phyloP scores from a whole-genome alignment of 2,329 filamentous ascomycete species.

The Aspergillus proliferans region DNA sequence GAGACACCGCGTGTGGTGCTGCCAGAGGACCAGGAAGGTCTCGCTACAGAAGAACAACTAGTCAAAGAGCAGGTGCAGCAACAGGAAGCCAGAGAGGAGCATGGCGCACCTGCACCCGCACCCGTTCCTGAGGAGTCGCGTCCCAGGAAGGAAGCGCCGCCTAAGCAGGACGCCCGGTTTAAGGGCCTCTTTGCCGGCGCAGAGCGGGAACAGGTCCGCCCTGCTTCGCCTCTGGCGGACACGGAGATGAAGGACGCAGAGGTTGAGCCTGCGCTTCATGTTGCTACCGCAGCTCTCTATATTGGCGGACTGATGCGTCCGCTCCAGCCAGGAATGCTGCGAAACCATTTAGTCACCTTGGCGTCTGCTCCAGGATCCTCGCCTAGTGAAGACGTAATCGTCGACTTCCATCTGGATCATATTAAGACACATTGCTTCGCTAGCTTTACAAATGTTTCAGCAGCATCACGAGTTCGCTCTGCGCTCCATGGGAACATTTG shows the following conservation, averaged over 20 bases:
- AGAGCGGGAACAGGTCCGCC: conserved; percentile 18
- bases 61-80: conserved; percentile 11
- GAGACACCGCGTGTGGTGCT: conserved; percentile 25
- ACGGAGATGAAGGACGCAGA: conserved; percentile 30
- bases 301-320: conserved; percentile 88
- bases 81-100: conserved; percentile 10
- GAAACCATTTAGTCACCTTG: conserved; percentile 62
- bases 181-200: conserved; percentile 41
- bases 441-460: conserved; percentile 60
- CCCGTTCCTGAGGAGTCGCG: conserved; percentile 2
- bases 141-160: conserved; percentile 14
- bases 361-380: conserved; percentile 54
- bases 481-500: conserved; percentile 73
- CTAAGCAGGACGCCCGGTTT: conserved; percentile 42
- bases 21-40: conserved; percentile 23
- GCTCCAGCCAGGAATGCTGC: conserved; percentile 62
- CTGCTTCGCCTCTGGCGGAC: conserved; percentile 21
- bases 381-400: conserved; percentile 52
- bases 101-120: conserved; percentile 5
- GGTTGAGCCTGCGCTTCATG: conserved; percentile 58
- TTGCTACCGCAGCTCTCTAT: conserved; percentile 72
- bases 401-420: conserved; percentile 70
- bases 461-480: conserved; percentile 70
- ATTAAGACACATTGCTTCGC: conserved; percentile 86
- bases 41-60: conserved; percentile 4